Percentiles rank a stretch among this genome's conserved stretches.
Evolutionary conservation across 148 eudicot species (phyloP).

Genomic region (Hydrangea macrophylla): DNA sequence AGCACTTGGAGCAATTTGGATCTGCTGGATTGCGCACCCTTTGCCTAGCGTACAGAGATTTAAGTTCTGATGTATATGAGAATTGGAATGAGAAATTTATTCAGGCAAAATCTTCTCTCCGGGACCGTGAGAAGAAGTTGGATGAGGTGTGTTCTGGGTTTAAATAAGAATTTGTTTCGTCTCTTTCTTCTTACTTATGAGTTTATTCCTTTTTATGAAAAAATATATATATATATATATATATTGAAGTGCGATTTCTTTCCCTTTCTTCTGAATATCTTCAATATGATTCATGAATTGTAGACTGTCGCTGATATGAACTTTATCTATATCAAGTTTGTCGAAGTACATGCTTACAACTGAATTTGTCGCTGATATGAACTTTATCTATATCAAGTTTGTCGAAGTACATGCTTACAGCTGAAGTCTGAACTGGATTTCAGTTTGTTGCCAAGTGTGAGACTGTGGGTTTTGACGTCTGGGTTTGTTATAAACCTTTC

Average conservation of each 20-base stretch:
- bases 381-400: too few relatives aligned
- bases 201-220: background rate
- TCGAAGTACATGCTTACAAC: background rate
- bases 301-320: too few relatives aligned
- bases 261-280: background rate
- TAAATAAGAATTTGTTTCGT: slow-evolving; percentile 1
- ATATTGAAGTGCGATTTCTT: background rate
- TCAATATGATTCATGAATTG: background rate
- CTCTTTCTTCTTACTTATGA: background rate
- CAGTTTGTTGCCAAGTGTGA: background rate
- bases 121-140: slow-evolving; percentile 89
- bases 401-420: background rate
- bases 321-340: too few relatives aligned
- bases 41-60: slow-evolving; percentile 82
- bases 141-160: slow-evolving; percentile 57
- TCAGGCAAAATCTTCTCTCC: slow-evolving; percentile 90
- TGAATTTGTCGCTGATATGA: too few relatives aligned
- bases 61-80: slow-evolving; percentile 60
- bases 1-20: slow-evolving; percentile 94
- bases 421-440: background rate
- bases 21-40: slow-evolving; percentile 91
- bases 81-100: slow-evolving; percentile 92
- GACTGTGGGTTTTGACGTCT: background rate
- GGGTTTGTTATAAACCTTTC: too few relatives aligned
- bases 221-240: background rate